Evolutionary conservation across 495 filamentous ascomycete genomes (phyloP).

Genomic region (Neurospora hispaniola): DNA sequence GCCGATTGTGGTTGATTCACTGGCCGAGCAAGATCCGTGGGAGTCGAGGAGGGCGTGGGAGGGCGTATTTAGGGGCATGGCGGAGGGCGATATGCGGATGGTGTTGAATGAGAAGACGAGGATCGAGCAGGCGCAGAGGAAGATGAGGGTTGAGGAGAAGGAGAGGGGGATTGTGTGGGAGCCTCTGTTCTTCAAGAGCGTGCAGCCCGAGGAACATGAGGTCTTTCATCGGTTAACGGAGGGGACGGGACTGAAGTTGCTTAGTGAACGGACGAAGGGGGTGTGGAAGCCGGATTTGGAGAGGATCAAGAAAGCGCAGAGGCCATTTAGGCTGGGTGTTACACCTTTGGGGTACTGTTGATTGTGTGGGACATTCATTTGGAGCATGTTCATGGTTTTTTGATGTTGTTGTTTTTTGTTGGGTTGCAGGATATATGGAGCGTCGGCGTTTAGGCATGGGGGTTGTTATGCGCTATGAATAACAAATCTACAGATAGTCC

Average conservation of each 20-base stretch:
- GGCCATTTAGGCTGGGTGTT: conserved; percentile 19
- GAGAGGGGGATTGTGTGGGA: conserved; percentile 48
- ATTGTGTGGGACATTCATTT: neutral
- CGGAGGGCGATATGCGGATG: conserved; percentile 26
- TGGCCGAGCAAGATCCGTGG: conserved; percentile 32
- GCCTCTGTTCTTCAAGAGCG: conserved; percentile 37
- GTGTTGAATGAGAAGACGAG: conserved; percentile 24
- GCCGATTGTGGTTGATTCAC: conserved; percentile 13
- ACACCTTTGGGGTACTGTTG: conserved; percentile 17
- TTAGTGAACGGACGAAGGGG: conserved; percentile 24
- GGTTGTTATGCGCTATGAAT: neutral
- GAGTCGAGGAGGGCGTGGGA: conserved; percentile 34
- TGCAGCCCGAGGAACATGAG: conserved; percentile 12
- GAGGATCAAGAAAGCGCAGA: conserved; percentile 6
- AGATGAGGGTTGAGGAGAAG: conserved; percentile 52
- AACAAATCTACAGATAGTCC: neutral
- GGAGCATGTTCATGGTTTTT: neutral
- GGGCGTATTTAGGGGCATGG: conserved; percentile 22
- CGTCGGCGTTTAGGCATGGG: conserved; percentile 7
- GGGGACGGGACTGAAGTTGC: conserved; percentile 9
- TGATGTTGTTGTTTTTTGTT: conserved; percentile 3
- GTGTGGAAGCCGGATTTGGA: conserved; percentile 21
- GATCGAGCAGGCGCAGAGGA: conserved; percentile 36
- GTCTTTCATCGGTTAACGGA: conserved; percentile 18
- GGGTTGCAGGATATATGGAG: neutral